These are phyloP conservation scores for Cryphonectria parasitica DNA, from an alignment of 2,329 filamentous ascomycete genomes.

Conservation along the genomic window DNA sequence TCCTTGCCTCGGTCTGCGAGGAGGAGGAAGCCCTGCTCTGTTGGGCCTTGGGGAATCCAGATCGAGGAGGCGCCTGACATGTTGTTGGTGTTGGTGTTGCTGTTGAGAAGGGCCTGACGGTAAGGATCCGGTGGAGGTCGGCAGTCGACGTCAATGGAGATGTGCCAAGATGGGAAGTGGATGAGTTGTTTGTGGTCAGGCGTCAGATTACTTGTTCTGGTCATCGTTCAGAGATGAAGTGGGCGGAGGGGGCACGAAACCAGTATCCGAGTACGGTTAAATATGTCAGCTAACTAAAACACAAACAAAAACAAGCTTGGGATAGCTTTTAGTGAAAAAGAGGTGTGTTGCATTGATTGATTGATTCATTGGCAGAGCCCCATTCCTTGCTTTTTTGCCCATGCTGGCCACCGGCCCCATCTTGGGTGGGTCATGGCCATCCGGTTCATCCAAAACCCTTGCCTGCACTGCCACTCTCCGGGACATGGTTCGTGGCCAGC, in stretches of 20 bases:
- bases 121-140: conserved; percentile 9
- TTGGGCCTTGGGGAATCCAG: conserved; percentile 40
- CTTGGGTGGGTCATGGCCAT: neutral
- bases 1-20: conserved; percentile 31
- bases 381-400: neutral
- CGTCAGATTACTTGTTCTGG: neutral
- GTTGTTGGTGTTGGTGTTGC: neutral
- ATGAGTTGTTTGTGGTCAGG: neutral
- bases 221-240: neutral
- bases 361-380: neutral
- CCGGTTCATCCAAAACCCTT: no score
- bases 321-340: neutral
- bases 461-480: no score
- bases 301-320: neutral
- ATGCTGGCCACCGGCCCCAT: neutral
- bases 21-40: conserved; percentile 34
- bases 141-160: conserved; percentile 1
- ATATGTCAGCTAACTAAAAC: neutral
- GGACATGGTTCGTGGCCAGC: no score
- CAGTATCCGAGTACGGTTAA: no score
- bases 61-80: conserved; percentile 21
- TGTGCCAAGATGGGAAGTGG: conserved; percentile 6
- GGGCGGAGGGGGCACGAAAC: neutral
- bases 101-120: neutral
- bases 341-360: neutral